Percentiles rank a stretch among this genome's conserved stretches.
phyloP scores from a whole-genome alignment of 495 filamentous ascomycete species.

The Xylaria castorea region DNA sequence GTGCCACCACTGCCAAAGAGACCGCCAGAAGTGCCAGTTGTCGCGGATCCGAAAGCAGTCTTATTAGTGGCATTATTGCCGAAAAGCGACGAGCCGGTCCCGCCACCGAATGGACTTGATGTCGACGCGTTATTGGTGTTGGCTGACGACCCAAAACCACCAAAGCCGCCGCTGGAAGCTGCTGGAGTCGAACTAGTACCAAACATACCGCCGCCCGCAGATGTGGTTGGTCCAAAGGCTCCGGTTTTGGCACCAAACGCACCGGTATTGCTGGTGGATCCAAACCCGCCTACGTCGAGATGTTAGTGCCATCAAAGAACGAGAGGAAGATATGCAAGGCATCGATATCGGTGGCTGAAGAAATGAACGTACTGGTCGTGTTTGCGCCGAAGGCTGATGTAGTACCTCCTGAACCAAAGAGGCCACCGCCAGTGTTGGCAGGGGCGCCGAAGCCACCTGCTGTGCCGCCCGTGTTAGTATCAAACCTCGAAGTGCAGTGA shows the following conservation, averaged over 20 bases:
- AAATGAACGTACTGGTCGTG: constrained; percentile 41
- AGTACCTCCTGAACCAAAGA: constrained; percentile 33
- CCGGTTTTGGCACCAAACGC: constrained; percentile 54
- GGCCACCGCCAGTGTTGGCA: constrained; percentile 25
- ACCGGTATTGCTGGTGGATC: constrained; percentile 48
- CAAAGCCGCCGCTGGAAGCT: constrained; percentile 36
- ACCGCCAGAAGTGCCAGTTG: constrained; percentile 52
- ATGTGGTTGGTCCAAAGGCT: constrained; percentile 36
- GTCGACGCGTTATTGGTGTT: constrained; percentile 49
- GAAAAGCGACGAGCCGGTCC: constrained; percentile 46
- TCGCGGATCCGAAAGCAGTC: constrained; percentile 52
- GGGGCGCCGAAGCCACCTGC: constrained; percentile 36
- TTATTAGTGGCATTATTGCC: constrained; percentile 40
- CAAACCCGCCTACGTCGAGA: constrained; percentile 39
- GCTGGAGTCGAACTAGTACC: constrained; percentile 40
- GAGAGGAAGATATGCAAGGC: neutral
- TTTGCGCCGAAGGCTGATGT: constrained; percentile 58
- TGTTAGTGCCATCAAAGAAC: constrained; percentile 28
- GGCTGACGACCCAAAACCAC: constrained; percentile 59
- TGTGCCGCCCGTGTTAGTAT: constrained; percentile 34
- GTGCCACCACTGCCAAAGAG: constrained; percentile 54
- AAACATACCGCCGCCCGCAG: constrained; percentile 38
- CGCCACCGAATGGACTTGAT: constrained; percentile 56
- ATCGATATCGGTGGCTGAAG: neutral
- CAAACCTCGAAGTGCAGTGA: constrained; percentile 23